These are phyloP conservation scores for Pisolithus sp. DNA, from an alignment of 768 basidiomycete species.

Conservation along the genomic window DNA sequence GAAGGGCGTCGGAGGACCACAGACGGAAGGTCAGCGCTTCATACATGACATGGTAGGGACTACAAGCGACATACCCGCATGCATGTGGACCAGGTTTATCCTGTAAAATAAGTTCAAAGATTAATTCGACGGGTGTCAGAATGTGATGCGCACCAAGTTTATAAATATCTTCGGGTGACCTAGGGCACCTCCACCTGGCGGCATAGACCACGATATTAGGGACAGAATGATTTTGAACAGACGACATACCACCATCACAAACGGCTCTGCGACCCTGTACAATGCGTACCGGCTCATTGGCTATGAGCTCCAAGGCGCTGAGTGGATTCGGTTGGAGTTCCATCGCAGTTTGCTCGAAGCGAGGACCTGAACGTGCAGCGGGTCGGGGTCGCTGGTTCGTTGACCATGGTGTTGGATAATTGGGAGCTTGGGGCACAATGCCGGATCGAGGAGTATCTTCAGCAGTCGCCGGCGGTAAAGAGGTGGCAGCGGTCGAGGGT, in stretches of 20 bases:
- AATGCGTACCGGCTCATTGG: constrained; percentile 76
- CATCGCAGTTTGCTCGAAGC: constrained; percentile 90
- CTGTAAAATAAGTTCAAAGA: constrained; percentile 31
- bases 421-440: constrained; percentile 69
- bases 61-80: constrained; percentile 68
- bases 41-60: constrained; percentile 1
- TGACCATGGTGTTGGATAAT: constrained; percentile 79
- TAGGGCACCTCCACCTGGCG: constrained; percentile 81
- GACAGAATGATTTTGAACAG: neutral
- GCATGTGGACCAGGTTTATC: constrained; percentile 83
- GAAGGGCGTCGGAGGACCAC: constrained; percentile 5
- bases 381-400: constrained; percentile 72
- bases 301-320: constrained; percentile 87
- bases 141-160: constrained; percentile 64
- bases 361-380: constrained; percentile 51
- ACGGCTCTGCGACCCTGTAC: constrained; percentile 79
- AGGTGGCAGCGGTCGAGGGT: constrained; percentile 7
- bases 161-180: constrained; percentile 97
- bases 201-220: constrained; percentile 5
- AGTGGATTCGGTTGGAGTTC: constrained; percentile 83
- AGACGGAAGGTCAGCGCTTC: constrained; percentile 1
- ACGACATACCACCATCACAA: constrained; percentile 87
- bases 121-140: too few species aligned
- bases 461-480: constrained; percentile 4
- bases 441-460: constrained; percentile 19